Evolutionary conservation across 148 eudicot species (phyloP).

Genomic region (Heliosperma pusillum): DNA sequence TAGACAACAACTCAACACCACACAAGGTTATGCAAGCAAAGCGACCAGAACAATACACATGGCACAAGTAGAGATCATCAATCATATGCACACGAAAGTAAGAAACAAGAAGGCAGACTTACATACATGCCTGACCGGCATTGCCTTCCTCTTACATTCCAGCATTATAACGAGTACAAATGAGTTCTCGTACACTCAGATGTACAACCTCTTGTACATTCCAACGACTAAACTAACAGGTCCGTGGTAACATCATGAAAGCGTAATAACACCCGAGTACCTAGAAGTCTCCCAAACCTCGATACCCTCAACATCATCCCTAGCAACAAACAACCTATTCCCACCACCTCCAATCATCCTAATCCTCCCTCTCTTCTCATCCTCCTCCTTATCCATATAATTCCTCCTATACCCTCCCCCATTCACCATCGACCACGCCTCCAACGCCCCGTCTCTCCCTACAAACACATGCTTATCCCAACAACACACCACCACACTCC

Average conservation of each 20-base stretch:
- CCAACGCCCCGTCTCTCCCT: conserved; percentile 61
- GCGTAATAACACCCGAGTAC: conserved; percentile 35
- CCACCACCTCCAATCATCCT: conserved; percentile 73
- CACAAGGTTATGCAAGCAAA: too few species aligned
- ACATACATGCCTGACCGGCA: background rate
- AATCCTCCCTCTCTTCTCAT: conserved; percentile 54
- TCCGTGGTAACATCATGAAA: background rate
- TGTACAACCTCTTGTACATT: background rate
- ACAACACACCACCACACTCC: conserved; percentile 46
- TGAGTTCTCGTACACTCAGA: background rate
- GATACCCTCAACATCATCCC: conserved; percentile 80
- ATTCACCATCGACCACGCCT: conserved; percentile 73
- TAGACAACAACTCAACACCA: too few species aligned
- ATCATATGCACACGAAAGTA: background rate
- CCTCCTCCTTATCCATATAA: conserved; percentile 67
- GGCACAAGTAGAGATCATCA: too few species aligned
- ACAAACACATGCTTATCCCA: conserved; percentile 64
- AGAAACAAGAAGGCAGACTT: background rate
- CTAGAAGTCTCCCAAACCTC: conserved; percentile 89
- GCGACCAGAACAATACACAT: too few species aligned
- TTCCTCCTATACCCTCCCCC: conserved; percentile 60
- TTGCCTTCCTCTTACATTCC: background rate
- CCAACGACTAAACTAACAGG: too few species aligned
- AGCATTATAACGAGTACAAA: background rate
- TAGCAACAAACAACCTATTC: conserved; percentile 70